phyloP scores from a whole-genome alignment of 225 moss, liverwort and hornwort species.

The Marchantia polymorpha region DNA sequence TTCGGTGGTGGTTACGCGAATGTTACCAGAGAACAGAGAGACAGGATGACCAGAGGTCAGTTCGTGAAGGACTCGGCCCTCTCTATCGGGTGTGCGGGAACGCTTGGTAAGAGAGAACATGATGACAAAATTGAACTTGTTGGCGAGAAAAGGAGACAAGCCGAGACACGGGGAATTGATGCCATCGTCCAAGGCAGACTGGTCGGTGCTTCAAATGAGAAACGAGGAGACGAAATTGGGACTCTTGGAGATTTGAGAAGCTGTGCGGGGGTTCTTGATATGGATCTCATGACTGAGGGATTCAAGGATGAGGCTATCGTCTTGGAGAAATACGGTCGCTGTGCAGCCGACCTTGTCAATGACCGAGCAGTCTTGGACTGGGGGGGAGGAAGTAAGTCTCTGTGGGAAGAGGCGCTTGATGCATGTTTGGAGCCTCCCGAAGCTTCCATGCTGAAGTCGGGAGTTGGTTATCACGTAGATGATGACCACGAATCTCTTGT shows the following conservation, averaged over 20 bases:
- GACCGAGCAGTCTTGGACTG: conserved; percentile 15
- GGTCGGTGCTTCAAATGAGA: not conserved
- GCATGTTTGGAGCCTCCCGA: not conserved
- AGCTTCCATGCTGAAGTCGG: not conserved
- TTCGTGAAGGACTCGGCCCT: conserved; percentile 2
- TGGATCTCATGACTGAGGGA: conserved; percentile 8
- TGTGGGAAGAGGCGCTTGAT: conserved; percentile 14
- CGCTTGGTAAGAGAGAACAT: conserved; percentile 13
- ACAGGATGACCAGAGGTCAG: conserved; percentile 5
- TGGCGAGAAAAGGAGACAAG: conserved; percentile 10
- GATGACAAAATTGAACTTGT: conserved; percentile 6
- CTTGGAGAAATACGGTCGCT: conserved; percentile 11
- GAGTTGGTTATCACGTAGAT: not conserved
- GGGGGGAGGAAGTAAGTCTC: conserved; percentile 8
- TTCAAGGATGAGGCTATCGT: conserved; percentile 18
- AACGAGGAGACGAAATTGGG: not conserved
- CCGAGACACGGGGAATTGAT: not conserved
- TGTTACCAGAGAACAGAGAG: conserved; percentile 5
- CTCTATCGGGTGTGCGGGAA: not conserved
- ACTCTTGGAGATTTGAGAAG: conserved; percentile 10
- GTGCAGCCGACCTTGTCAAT: not conserved
- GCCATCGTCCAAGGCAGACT: not conserved
- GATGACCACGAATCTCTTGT: not conserved
- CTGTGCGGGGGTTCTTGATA: conserved; percentile 11
- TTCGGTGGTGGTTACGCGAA: conserved; percentile 12